Conservation (phyloP, 306 rosid genomes). For the Sophora flavescens region DNA sequence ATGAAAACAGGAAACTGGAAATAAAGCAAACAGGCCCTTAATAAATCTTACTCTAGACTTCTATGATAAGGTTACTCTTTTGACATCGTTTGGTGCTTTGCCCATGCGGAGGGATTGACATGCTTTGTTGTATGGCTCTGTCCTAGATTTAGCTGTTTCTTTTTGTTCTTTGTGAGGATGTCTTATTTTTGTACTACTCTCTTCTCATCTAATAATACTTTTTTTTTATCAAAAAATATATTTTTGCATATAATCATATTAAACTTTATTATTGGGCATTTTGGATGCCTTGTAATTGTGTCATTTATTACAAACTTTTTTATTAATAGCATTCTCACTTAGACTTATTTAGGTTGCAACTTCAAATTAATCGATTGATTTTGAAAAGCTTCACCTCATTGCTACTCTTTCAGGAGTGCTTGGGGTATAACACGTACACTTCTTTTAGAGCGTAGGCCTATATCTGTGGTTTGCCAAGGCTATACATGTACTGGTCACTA, state of each 20-base stretch:
- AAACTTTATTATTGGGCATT: not conserved
- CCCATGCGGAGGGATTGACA: too few species aligned
- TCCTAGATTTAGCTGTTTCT: too few species aligned
- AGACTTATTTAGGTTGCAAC: constrained; percentile 35
- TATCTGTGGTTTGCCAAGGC: constrained; percentile 80
- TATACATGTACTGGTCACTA: constrained; percentile 73
- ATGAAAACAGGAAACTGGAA: too few species aligned
- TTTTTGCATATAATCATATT: not conserved
- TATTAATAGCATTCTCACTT: constrained; percentile 8
- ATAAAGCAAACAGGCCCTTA: too few species aligned
- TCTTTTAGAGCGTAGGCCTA: constrained; percentile 86
- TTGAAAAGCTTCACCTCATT: constrained; percentile 25
- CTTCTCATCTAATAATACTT: too few species aligned
- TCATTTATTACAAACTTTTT: not conserved
- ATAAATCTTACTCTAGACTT: too few species aligned
- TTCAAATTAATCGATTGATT: constrained; percentile 14
- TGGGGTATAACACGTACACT: constrained; percentile 74
- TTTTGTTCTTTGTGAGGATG: too few species aligned
- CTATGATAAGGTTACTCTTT: too few species aligned
- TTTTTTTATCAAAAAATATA: too few species aligned
- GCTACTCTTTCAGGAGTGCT: constrained; percentile 80
- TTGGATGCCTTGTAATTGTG: constrained; percentile 17
- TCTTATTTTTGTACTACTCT: too few species aligned
- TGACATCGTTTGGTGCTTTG: too few species aligned
- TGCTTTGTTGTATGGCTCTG: too few species aligned